A percentile compares a stretch with the other conserved stretches of the same genome.
Conservation (phyloP, 495 filamentous ascomycete genomes). For the Jackrogersella multiformis region DNA sequence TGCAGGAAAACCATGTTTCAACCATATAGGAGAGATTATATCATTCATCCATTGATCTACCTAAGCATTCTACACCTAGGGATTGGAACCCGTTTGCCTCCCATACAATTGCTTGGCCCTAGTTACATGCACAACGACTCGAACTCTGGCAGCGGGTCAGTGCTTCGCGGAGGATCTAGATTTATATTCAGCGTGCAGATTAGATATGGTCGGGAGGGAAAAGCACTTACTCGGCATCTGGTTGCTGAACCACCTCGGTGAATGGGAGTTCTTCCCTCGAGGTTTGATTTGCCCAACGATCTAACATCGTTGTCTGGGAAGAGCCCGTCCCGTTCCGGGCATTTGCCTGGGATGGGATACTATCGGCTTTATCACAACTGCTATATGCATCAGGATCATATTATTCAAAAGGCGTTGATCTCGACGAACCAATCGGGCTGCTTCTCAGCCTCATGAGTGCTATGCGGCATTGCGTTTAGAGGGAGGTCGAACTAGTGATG, state of each 20-base stretch:
- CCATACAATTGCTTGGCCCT: slow-evolving; percentile 12
- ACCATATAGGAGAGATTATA: slow-evolving; percentile 26
- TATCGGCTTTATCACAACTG: slow-evolving; percentile 1
- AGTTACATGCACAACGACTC: slow-evolving; percentile 34
- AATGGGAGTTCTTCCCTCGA: slow-evolving; percentile 51
- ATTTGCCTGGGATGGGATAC: slow-evolving; percentile 15
- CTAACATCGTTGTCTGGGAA: slow-evolving; percentile 49
- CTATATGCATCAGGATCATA: slow-evolving; percentile 32
- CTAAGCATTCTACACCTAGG: slow-evolving; percentile 27
- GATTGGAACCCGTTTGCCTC: slow-evolving; percentile 26
- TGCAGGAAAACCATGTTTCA: slow-evolving; percentile 26
- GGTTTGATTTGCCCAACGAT: slow-evolving; percentile 49
- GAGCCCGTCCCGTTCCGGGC: slow-evolving; percentile 1
- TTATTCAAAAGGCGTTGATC: slow-evolving; percentile 2
- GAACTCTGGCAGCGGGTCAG: slow-evolving; percentile 12
- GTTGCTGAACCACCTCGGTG: slow-evolving; percentile 48
- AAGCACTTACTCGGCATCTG: slow-evolving; percentile 28
- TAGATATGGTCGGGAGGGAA: background rate
- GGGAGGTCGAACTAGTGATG: background rate
- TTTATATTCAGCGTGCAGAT: slow-evolving; percentile 23
- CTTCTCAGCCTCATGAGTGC: slow-evolving; percentile 27
- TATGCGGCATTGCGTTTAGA: slow-evolving; percentile 41
- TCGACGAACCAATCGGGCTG: slow-evolving; percentile 38
- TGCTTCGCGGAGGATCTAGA: slow-evolving; percentile 29
- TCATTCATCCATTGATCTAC: slow-evolving; percentile 23